phyloP scores from a whole-genome alignment of 106 monocot genomes.

The Chionographis japonica region DNA sequence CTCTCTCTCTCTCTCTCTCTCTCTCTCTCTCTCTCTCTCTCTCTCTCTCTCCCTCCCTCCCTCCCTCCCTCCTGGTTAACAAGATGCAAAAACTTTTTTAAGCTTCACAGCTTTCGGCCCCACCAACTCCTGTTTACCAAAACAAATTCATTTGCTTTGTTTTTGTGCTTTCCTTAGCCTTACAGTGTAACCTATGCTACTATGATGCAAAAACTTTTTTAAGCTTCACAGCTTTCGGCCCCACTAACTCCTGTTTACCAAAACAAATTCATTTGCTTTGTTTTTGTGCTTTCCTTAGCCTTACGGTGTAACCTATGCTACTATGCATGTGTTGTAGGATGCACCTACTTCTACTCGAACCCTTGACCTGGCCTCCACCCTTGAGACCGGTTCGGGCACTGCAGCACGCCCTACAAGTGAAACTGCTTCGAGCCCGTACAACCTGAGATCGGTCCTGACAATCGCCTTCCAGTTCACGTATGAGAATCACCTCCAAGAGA shows the following conservation, averaged over 20 bases:
- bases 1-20: too few species aligned
- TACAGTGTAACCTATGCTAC: neutral
- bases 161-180: neutral
- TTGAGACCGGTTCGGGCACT: conserved; percentile 58
- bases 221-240: too few species aligned
- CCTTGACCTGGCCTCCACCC: conserved; percentile 79
- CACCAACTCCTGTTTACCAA: too few species aligned
- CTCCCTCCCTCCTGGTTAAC: too few species aligned
- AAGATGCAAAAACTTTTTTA: too few species aligned
- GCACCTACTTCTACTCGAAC: conserved; percentile 46
- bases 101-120: too few species aligned
- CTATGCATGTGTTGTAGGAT: conserved; percentile 35
- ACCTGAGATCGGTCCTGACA: conserved; percentile 75
- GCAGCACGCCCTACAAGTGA: conserved; percentile 21
- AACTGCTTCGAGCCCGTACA: conserved; percentile 19
- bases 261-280: neutral
- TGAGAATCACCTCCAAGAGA: conserved; percentile 73
- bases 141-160: neutral
- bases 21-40: too few species aligned
- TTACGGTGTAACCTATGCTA: neutral
- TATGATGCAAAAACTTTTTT: too few species aligned
- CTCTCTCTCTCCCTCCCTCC: too few species aligned
- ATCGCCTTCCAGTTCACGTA: conserved; percentile 94
- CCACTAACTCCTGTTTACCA: too few species aligned
- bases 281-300: neutral